Evolutionary conservation across 495 filamentous ascomycete species (phyloP).

Genomic region (Bathelium albidoporum): DNA sequence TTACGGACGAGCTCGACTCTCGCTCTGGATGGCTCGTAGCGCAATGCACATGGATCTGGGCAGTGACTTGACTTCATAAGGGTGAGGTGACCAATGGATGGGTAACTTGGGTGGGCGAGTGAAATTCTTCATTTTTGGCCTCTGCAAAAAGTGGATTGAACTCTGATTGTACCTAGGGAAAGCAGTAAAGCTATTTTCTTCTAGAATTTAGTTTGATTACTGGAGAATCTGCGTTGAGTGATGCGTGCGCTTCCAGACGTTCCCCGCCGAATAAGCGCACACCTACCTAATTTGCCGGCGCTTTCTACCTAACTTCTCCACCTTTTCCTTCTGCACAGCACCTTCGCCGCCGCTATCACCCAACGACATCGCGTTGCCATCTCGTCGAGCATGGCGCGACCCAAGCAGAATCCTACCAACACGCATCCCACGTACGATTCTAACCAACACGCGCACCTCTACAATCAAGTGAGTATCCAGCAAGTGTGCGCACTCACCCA

Average conservation of each 20-base stretch:
- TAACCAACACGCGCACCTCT: not conserved
- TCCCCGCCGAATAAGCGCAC: no score
- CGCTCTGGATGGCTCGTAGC: no score
- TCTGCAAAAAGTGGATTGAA: no score
- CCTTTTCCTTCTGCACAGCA: not conserved
- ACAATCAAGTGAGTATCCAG: not conserved
- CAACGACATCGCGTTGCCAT: not conserved
- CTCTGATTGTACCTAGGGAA: not conserved
- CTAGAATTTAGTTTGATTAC: not conserved
- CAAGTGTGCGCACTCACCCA: no score
- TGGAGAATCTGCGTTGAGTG: no score
- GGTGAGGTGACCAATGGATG: no score
- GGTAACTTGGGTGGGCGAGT: no score
- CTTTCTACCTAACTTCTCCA: not conserved
- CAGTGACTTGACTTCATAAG: no score
- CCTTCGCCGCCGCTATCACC: not conserved
- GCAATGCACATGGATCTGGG: no score
- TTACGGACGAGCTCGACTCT: no score
- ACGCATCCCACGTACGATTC: not conserved
- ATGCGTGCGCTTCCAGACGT: no score
- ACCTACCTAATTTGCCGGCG: conserved; percentile 20
- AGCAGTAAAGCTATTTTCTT: not conserved
- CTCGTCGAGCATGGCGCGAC: not conserved
- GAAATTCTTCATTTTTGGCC: no score
- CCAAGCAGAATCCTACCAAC: not conserved